Percentiles rank a stretch among this genome's conserved stretches.
Evolutionary conservation across 768 basidiomycete species (phyloP).

Genomic region (Phaeotremella fagi): DNA sequence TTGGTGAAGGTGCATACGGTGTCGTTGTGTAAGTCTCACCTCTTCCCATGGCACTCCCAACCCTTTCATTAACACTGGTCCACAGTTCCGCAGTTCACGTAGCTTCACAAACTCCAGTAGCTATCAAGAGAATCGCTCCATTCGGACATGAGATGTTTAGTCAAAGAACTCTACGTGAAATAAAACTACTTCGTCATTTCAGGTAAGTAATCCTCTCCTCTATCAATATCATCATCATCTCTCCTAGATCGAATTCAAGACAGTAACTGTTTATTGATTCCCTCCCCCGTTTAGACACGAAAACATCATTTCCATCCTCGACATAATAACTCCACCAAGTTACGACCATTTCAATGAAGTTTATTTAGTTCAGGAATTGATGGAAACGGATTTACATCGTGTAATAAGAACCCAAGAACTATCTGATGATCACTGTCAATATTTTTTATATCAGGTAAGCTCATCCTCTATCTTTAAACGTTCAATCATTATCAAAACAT

Average conservation of each 20-base stretch:
- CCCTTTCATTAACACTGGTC: not conserved
- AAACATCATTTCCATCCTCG: conserved; percentile 91
- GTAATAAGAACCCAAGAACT: conserved; percentile 93
- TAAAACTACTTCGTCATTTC: conserved; percentile 81
- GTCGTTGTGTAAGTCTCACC: conserved; percentile 56
- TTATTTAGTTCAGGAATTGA: conserved; percentile 55
- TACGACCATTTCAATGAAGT: conserved; percentile 82
- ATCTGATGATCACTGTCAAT: conserved; percentile 92
- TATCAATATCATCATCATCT: conserved; percentile 34
- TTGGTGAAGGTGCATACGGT: conserved; percentile 93
- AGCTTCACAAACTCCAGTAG: conserved; percentile 75
- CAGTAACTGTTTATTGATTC: too few species aligned
- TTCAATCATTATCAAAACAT: too few species aligned
- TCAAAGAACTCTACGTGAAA: conserved; percentile 66
- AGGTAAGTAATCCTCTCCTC: conserved; percentile 18
- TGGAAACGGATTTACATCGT: conserved; percentile 92
- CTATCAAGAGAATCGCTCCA: conserved; percentile 92
- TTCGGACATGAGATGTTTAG: conserved; percentile 65
- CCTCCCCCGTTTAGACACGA: conserved; percentile 66
- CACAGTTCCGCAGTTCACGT: conserved; percentile 65
- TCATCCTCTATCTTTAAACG: not conserved
- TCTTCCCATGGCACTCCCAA: not conserved
- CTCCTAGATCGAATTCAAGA: conserved; percentile 32
- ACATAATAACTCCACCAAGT: conserved; percentile 76
- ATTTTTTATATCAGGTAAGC: conserved; percentile 80